Conservation (phyloP, 1,284 basidiomycete genomes). For the Puccinia hordei region DNA sequence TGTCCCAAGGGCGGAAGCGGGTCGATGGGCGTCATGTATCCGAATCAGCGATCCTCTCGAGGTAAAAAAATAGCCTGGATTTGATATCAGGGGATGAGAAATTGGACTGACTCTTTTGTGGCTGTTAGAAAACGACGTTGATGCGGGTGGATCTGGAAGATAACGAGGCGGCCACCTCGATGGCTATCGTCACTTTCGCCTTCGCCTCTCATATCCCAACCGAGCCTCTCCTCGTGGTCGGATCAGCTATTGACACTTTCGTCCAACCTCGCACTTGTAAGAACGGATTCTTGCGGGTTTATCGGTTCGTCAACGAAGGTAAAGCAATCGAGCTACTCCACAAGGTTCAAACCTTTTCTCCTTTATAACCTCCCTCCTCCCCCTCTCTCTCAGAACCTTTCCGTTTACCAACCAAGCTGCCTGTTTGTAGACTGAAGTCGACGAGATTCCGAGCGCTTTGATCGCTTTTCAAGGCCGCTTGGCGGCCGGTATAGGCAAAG, state of each 20-base stretch:
- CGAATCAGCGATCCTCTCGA: conserved; percentile 85
- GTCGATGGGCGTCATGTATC: conserved; percentile 91
- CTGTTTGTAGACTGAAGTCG: conserved; percentile 78
- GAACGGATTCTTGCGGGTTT: conserved; percentile 84
- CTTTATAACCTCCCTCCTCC: background rate
- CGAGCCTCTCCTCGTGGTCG: conserved; percentile 80
- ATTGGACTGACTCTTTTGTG: too few species aligned
- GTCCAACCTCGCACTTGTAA: conserved; percentile 80
- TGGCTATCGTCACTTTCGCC: conserved; percentile 83
- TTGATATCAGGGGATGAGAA: too few species aligned
- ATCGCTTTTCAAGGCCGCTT: conserved; percentile 90
- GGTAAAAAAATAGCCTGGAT: too few species aligned
- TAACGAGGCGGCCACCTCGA: conserved; percentile 92
- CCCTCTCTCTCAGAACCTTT: too few species aligned
- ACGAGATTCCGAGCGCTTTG: conserved; percentile 86
- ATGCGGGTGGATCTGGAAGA: conserved; percentile 77
- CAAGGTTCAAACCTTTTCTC: conserved; percentile 67
- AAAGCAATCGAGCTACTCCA: conserved; percentile 80
- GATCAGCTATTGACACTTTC: conserved; percentile 82
- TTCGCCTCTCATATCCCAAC: conserved; percentile 65
- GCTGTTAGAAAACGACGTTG: conserved; percentile 66
- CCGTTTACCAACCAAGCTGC: too few species aligned
- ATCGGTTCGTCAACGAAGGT: conserved; percentile 79
- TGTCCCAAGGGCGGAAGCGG: conserved; percentile 78
- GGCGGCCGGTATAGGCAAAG: conserved; percentile 86